Evolutionary conservation across 768 basidiomycete species (phyloP).

Genomic region (Pholiota microspora): DNA sequence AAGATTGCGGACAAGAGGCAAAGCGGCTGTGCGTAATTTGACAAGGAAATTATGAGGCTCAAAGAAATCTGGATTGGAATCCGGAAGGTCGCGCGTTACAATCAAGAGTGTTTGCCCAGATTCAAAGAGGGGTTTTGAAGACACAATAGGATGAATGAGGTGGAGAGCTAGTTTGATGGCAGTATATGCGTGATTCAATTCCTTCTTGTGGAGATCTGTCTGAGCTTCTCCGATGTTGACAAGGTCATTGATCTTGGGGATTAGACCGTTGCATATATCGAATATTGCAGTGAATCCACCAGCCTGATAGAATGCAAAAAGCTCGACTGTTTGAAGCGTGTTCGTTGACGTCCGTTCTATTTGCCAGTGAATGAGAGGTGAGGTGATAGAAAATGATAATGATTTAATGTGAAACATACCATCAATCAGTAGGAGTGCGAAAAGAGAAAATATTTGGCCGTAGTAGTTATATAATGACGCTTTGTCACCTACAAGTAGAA

Average conservation of each 20-base stretch:
- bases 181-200: conserved; percentile 73
- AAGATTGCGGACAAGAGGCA: conserved; percentile 64
- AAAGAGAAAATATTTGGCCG: conserved; percentile 44
- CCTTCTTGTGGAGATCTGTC: conserved; percentile 53
- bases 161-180: conserved; percentile 81
- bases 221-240: conserved; percentile 52
- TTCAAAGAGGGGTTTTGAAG: conserved; percentile 80
- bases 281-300: conserved; percentile 74
- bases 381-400: no score
- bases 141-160: conserved; percentile 72
- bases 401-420: no score
- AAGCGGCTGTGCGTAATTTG: conserved; percentile 63
- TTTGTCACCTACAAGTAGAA: conserved; percentile 23
- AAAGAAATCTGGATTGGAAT: conserved; percentile 76
- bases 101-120: conserved; percentile 78
- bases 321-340: conserved; percentile 78
- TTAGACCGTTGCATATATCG: conserved; percentile 51
- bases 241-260: conserved; percentile 54
- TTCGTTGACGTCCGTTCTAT: conserved; percentile 77
- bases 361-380: no score
- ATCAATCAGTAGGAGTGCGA: conserved; percentile 45
- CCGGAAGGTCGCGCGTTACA: conserved; percentile 73
- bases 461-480: conserved; percentile 43
- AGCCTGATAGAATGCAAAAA: conserved; percentile 67
- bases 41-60: conserved; percentile 88